Evolutionary conservation across 2,329 filamentous ascomycete genomes (phyloP), one percentile per base, ranked within the genome.

Genomic region (Aspergillus neotritici): DNA sequence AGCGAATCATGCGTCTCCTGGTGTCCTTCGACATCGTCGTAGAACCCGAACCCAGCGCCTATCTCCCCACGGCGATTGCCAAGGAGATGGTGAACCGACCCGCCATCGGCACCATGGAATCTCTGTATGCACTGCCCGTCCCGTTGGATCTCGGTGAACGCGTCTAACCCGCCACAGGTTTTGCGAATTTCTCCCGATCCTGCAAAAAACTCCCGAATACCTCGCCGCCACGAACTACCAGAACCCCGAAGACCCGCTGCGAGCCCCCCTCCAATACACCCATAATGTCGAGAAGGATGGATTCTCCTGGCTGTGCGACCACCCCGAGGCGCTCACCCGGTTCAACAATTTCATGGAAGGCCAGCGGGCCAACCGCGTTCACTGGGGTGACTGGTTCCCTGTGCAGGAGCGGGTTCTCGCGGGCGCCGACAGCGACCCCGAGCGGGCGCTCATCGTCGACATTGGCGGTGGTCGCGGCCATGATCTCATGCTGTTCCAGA

Each of bases 381-480:
- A 54, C 35, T 58, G 54, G 55, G 51, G 36, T 4, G 54, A 58
- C 30, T 57, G 51, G 51, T 58, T 57, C 40, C 54, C 51, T 7
- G 44, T 57, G 10, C 45, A 25, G 0, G 51, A 57, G 13, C 45
- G 30, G 3, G 44, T 56, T 16, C 30, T 57, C 1, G 16, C 52
- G 13, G 38, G 37, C 5, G 33, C 44, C 8, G 47, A 49, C 4
- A 14, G 47, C 14, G 43, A n/a, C 11, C 30, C 54, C 7, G 43
- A 55, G 0, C 35, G 28, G 7, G 39, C 49, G 3, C 40, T 57
- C 12, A 15, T 65, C 16, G 68, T 73, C 2, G 70, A 73, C 50
- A 58, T 73, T 5, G 70, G 67, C 6, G 71, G 67, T n/a, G 60
- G 62, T 7, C 47, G 61, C 0, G 70, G 70, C 3, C 66, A 70